Evolutionary conservation across 176 grass and related monocot species (phyloP), one percentile per base, ranked within the genome.

Genomic region (Miscanthus lutarioriparius): DNA sequence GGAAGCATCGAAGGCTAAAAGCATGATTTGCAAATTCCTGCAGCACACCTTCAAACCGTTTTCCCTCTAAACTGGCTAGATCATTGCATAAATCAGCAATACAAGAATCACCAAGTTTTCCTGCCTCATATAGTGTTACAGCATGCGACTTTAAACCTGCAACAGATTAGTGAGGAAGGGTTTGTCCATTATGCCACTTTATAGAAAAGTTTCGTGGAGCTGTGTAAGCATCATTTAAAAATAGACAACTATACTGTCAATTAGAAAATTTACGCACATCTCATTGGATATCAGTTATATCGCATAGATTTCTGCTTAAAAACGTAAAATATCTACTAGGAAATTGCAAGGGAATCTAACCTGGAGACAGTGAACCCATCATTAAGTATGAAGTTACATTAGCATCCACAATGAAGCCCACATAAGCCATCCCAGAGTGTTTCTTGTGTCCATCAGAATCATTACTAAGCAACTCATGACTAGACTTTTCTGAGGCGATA

Each of bases 351-450:
- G 37, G 37, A 59, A 90, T 89, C 40, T 80, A 78, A 89, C 96
- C 96, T 94, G 96, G 96, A 66, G 96, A 98, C 27, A 98, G 48
- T 33, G 96, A 98, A 33, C 96, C 96, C 96, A 98, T 98, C 96
- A 95, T 98, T 67, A 98, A 77, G 84, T 95, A 98, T n/a, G 96
- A 98, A 84, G 93, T 98, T 68, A 98, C 91, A 43, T 98, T 98
- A 32, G 96, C 96, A 92, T 95, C 96, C 65, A 98, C 96, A 86
- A 98, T 77, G 66, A 98, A 95, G 45, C 91, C 96, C 64, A 98
- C 93, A 76, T 92, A 94, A 78, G 93, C 77, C 30, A 81, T 83
- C 16, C 86, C 87, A 62, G 87, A 88, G 45, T 86, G 74, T 73
- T 56, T 87, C 32, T 70, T 95, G 1, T 83, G 83, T 80, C 94